Evolutionary conservation across 176 grass and related monocot species (phyloP).

Genomic region (sorghum (Sorghum bicolor)): Sorghum_bicolor_NCBIv3 NC_012879.2:50915001-50915500

Average conservation of each 20-base stretch:
- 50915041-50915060: background rate
- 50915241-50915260: constrained; percentile 54
- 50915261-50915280: constrained; percentile 69
- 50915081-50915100: too few species aligned
- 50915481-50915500: constrained; percentile 67
- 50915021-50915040: background rate
- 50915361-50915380: constrained; percentile 40
- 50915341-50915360: constrained; percentile 39
- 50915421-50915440: constrained; percentile 37
- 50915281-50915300: constrained; percentile 41
- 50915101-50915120: too few species aligned
- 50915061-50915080: background rate
- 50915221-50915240: constrained; percentile 75
- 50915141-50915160: too few species aligned
- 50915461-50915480: constrained; percentile 62
- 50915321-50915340: constrained; percentile 54
- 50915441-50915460: constrained; percentile 46
- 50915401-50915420: constrained; percentile 75
- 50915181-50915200: background rate
- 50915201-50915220: too few species aligned
- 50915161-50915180: too few species aligned
- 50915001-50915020: too few species aligned
- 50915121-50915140: too few species aligned
- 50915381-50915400: constrained; percentile 69
- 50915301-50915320: constrained; percentile 59